phyloP scores from a whole-genome alignment of 1,284 basidiomycete species.

The Cryptococcus jaspeensis region DNA sequence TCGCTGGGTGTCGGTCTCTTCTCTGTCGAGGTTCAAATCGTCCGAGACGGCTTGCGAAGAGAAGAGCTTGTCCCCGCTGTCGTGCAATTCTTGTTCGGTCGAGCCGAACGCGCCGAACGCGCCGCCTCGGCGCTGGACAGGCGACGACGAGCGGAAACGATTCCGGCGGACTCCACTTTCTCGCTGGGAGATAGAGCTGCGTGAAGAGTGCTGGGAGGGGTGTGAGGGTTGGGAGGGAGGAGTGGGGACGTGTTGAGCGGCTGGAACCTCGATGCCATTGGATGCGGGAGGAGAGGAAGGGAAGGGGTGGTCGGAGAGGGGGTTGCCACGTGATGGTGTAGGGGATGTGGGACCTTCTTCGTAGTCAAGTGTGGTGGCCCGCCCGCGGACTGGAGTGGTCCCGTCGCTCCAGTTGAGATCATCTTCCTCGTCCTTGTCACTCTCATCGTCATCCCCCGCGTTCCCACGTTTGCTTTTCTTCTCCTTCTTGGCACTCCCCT shows the following conservation, averaged over 20 bases:
- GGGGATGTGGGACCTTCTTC: background rate
- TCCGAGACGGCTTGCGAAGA: constrained; percentile 6
- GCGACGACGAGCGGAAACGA: no score
- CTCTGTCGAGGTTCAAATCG: background rate
- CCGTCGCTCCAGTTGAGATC: constrained; percentile 6
- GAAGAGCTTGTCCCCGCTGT: background rate
- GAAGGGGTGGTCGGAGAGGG: background rate
- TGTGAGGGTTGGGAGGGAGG: background rate
- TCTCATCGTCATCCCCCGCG: background rate
- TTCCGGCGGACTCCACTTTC: no score
- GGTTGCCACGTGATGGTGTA: background rate
- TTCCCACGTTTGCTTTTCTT: background rate
- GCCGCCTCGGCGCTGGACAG: no score
- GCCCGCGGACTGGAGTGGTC: background rate
- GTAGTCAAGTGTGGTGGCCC: background rate
- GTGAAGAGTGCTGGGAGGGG: background rate
- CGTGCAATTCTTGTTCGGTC: background rate
- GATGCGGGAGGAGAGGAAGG: background rate
- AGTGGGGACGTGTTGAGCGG: background rate
- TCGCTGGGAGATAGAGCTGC: background rate
- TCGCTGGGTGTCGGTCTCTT: constrained; percentile 1
- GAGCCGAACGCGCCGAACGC: no score
- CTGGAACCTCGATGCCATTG: background rate
- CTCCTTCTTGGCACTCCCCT: background rate
- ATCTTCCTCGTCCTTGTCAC: constrained; percentile 5